A percentile compares a stretch with the other conserved stretches of the same genome.
Conservation (phyloP, 306 rosid species). For the Albizia julibrissin region DNA sequence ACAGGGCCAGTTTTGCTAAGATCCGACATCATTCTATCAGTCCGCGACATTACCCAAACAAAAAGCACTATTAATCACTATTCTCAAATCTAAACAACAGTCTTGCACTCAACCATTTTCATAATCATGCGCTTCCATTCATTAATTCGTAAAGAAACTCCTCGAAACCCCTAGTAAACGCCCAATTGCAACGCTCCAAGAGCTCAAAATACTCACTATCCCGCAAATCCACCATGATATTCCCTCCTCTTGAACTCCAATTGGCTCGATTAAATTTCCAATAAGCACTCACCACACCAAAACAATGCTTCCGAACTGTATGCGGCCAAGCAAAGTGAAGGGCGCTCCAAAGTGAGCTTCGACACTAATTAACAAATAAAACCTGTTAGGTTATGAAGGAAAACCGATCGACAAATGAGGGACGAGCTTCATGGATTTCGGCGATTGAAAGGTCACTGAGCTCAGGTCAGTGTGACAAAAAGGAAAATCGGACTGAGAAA, state of each 20-base stretch:
- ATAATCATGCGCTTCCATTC: constrained; percentile 71
- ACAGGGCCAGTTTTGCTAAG: constrained; percentile 82
- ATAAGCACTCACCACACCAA: constrained; percentile 30
- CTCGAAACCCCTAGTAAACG: constrained; percentile 46
- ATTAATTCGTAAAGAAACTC: constrained; percentile 42
- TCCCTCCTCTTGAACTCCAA: constrained; percentile 34
- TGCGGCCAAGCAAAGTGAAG: constrained; percentile 6
- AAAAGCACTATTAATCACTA: constrained; percentile 44
- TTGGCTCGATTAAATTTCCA: constrained; percentile 41
- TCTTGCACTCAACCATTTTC: constrained; percentile 57
- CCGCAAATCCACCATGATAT: constrained; percentile 62
- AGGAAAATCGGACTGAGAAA: constrained; percentile 51
- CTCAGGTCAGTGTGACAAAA: constrained; percentile 41
- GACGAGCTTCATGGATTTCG: constrained; percentile 43
- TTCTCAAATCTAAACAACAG: constrained; percentile 54
- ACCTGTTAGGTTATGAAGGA: constrained; percentile 34
- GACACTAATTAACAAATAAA: constrained; percentile 11
- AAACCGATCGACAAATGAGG: constrained; percentile 43
- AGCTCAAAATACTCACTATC: constrained; percentile 47
- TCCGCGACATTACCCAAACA: constrained; percentile 54
- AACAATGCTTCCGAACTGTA: constrained; percentile 38
- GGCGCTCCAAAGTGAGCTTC: constrained; percentile 16
- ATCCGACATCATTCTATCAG: constrained; percentile 87
- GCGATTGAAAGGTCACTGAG: constrained; percentile 47
- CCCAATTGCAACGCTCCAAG: constrained; percentile 38